Evolutionary conservation across 768 basidiomycete species (phyloP), one percentile per base, ranked within the genome.

Genomic region (Xerocomellus intermedius): DNA sequence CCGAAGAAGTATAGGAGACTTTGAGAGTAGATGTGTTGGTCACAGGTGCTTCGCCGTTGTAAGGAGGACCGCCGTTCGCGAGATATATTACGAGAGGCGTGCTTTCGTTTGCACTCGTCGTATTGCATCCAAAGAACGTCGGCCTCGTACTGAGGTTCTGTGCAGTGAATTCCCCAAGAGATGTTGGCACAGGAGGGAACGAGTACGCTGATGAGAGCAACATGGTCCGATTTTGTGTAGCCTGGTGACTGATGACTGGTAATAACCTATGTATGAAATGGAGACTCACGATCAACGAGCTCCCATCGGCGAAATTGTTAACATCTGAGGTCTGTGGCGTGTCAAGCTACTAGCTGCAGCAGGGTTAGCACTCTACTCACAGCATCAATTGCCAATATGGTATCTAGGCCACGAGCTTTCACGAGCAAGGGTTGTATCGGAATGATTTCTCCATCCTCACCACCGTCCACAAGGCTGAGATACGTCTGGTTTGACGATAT

Each of bases 41-140:
- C 9, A 74, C 48, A 8, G 73, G 62, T n/a, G 67, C 61, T 22
- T 69, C 61, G 19, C 75, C 69, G 32, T 77, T 68, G 54, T 64
- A 70, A 41, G 76, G 77, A 2, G 76, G 68, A 5, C 77, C 79
- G 28, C 81, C 80, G 60, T 80, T 81, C 1, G 83, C 82, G n/a
- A 84, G 66, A 66, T 86, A 86, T 52, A 85, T 74, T 16, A 85
- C 59, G 37, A 84, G 64, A 3, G 83, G 82, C 5, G 74, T 74
- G 39, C 66, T 69, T 0, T 55, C 59, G 22, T 62, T 67, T 44
- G 59, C 59, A 24, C 48, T 63, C 39, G 56, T 63, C 39, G 56
- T 58, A 8, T 73, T 59, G 60, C 79, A 79, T 5, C 78, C 80
- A 60, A 80, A 80, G 67, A 82, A 78, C 10, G 77, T 77, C 8